These are phyloP conservation scores for Rhynchosporium graminicola DNA, from an alignment of 2,329 filamentous ascomycete species.

Conservation along the genomic window DNA sequence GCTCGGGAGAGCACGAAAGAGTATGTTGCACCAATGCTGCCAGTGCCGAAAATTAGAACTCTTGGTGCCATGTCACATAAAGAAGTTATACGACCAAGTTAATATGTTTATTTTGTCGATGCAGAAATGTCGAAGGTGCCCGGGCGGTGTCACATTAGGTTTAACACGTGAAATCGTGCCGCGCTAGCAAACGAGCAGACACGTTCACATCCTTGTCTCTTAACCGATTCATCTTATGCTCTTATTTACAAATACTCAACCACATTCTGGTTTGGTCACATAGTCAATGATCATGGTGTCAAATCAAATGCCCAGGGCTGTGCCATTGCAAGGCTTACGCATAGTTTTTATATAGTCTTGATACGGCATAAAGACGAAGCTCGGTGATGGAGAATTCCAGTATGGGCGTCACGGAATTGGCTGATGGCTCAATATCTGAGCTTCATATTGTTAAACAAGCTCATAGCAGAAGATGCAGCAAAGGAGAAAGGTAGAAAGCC, in stretches of 20 bases:
- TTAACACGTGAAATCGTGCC: not conserved
- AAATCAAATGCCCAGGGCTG: not conserved
- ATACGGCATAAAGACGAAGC: conserved; percentile 3
- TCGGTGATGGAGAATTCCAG: not conserved
- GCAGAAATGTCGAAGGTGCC: not conserved
- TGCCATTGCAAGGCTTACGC: not conserved
- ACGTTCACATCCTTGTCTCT: not conserved
- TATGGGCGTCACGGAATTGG: not conserved
- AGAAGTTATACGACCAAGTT: not conserved
- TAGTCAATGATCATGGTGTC: conserved; percentile 5
- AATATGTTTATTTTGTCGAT: not conserved
- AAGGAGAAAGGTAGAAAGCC: not conserved
- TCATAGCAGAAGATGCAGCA: conserved; percentile 4
- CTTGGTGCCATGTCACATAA: conserved; percentile 1
- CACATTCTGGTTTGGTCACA: too few species aligned
- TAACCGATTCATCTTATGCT: too few species aligned
- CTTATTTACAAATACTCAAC: not conserved
- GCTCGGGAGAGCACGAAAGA: conserved; percentile 38
- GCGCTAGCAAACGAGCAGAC: not conserved
- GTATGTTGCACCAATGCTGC: conserved; percentile 40
- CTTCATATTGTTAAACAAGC: not conserved
- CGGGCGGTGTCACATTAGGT: not conserved
- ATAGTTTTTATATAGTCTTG: not conserved
- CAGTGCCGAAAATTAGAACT: conserved; percentile 40
- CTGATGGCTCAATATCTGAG: not conserved